These are phyloP conservation scores for Yamadazyma diospyri DNA, from an alignment of 1,139 yeast genomes.

Conservation along the genomic window DNA sequence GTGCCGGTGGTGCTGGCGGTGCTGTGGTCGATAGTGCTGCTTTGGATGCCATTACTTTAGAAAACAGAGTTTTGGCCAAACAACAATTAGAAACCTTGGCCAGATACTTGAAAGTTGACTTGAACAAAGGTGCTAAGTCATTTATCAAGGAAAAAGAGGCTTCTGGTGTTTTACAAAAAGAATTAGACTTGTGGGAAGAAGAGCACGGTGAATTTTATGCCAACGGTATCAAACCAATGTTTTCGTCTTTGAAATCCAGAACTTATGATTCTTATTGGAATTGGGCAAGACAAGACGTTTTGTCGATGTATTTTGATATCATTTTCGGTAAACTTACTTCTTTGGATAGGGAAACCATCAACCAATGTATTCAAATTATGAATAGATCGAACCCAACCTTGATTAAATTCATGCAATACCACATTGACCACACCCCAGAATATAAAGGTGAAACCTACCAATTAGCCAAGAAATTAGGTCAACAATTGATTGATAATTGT, in stretches of 20 bases:
- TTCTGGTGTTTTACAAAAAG: constrained; percentile 75
- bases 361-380: constrained; percentile 96
- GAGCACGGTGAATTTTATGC: constrained; percentile 97
- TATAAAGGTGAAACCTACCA: constrained; percentile 86
- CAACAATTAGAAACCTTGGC: constrained; percentile 96
- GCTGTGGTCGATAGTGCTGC: constrained; percentile 96
- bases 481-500: constrained; percentile 93
- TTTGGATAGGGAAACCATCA: constrained; percentile 92
- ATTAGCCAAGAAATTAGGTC: constrained; percentile 86
- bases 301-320: constrained; percentile 91
- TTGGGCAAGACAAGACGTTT: constrained; percentile 98
- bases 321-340: constrained; percentile 89
- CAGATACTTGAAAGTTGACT: constrained; percentile 87
- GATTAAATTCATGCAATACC: constrained; percentile 96
- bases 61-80: constrained; percentile 82
- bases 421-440: constrained; percentile 88
- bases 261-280: constrained; percentile 98
- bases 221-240: constrained; percentile 84
- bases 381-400: constrained; percentile 93
- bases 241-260: constrained; percentile 91
- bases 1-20: constrained; percentile 63
- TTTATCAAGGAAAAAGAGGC: constrained; percentile 87
- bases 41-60: constrained; percentile 88
- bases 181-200: constrained; percentile 86
- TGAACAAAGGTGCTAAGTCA: constrained; percentile 86